Evolutionary conservation across 176 grass and related monocot species (phyloP).

Genomic region (Poa annua): DNA sequence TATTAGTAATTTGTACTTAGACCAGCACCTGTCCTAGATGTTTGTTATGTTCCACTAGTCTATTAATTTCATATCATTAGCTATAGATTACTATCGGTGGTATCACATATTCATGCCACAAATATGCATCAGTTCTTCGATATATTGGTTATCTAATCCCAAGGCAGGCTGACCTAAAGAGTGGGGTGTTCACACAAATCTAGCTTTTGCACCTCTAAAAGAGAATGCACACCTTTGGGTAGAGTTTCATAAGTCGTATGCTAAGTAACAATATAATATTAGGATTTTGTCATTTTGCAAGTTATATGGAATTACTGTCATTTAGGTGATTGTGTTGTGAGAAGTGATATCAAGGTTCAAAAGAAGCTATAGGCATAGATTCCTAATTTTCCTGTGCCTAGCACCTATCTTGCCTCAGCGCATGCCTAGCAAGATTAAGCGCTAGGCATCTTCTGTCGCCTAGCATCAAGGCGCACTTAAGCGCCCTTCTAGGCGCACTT

Average conservation of each 20-base stretch:
- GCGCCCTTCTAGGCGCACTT: not conserved
- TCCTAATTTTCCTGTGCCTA: no score
- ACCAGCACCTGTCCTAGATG: not conserved
- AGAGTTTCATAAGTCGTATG: not conserved
- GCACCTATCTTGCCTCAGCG: no score
- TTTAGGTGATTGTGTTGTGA: not conserved
- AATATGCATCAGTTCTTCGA: not conserved
- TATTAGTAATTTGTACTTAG: not conserved
- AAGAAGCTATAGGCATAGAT: not conserved
- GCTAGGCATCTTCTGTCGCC: not conserved
- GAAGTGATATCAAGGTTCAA: no score
- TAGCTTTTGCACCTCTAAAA: constrained; percentile 1
- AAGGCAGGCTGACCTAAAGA: constrained; percentile 17
- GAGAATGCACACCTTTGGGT: not conserved
- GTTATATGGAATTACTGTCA: not conserved
- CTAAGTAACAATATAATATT: not conserved
- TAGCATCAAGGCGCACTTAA: not conserved
- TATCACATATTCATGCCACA: constrained; percentile 11
- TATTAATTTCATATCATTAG: not conserved
- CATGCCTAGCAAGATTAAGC: no score
- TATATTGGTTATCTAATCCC: constrained; percentile 15
- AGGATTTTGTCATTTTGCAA: not conserved
- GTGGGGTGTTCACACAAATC: not conserved
- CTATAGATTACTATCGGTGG: constrained; percentile 13
- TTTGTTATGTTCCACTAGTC: not conserved